Evolutionary conservation across 1,284 basidiomycete genomes (phyloP), one percentile per base, ranked within the genome.

Genomic region (Salmacisia buchloeana): DNA sequence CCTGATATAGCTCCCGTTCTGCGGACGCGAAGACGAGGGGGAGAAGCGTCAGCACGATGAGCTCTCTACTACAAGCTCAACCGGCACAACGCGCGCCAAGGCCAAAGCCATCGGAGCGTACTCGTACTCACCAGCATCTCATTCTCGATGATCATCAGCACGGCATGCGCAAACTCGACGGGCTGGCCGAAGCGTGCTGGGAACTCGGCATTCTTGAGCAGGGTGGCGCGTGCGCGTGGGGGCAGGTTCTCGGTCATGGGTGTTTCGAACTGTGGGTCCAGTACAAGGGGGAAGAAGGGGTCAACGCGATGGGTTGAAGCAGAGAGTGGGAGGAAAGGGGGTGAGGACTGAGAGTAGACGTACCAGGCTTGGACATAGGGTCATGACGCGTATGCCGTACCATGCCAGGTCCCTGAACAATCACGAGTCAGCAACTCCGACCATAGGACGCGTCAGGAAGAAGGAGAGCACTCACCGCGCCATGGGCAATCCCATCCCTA

Each of bases 241-340:
- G 78, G 75, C 29, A 80, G 59, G 39, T 65, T 54, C 33, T 69
- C 34, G 72, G 68, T 80, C 81, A 81, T 81, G 15, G 71, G 69
- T 1, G 81, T 81, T 12, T 67, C 63, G 63, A 81, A 81, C 27
- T 79, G 59, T 2, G 80, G 80, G 0, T n/a, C n/a, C n/a, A n/a
- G n/a, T n/a, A n/a, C n/a, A n/a, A n/a, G 80, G 76, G 12, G 80
- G 62, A 5, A 59, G 59, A 15, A 74, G 66, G 39, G 73, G 70
- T 21, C 72, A 52, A 23, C 74, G 70, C 3, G 2, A n/a, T 4
- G 57, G 15, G 21, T 27, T 29, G 15, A 18, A n/a, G 13, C n/a
- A 12, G 23, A 33, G 25, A 27, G 5, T 56, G 57, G 29, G 29
- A 18, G n/a, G 49, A 18, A 33, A 38, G 36, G 10, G 18, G 36